A percentile compares a stretch with the other conserved stretches of the same genome.
phyloP scores from a whole-genome alignment of 1,139 yeast genomes.

The Kodamaea alishanica region DNA sequence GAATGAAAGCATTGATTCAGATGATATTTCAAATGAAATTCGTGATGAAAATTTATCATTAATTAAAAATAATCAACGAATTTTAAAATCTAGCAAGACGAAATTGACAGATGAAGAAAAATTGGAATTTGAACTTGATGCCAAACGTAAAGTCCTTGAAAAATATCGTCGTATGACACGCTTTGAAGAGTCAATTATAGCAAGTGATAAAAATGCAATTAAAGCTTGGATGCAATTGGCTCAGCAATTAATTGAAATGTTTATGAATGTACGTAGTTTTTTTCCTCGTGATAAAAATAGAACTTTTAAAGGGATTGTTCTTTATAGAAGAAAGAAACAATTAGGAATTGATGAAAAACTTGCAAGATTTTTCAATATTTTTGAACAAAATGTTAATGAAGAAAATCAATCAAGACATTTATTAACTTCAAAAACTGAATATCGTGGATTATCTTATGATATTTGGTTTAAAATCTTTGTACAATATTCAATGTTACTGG shows the following conservation, averaged over 20 bases:
- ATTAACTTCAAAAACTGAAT: slow-evolving; percentile 48
- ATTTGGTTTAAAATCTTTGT: slow-evolving; percentile 84
- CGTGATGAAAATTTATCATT: slow-evolving; percentile 17
- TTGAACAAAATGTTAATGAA: slow-evolving; percentile 56
- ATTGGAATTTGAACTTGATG: slow-evolving; percentile 53
- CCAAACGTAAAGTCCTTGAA: slow-evolving; percentile 59
- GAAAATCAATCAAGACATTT: slow-evolving; percentile 34
- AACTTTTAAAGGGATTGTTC: slow-evolving; percentile 63
- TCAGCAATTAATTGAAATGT: slow-evolving; percentile 76
- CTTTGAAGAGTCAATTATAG: slow-evolving; percentile 50
- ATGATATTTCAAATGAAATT: slow-evolving; percentile 8
- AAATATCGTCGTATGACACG: slow-evolving; percentile 61
- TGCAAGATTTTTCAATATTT: slow-evolving; percentile 61
- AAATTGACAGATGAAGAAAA: slow-evolving; percentile 56
- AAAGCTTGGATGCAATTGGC: slow-evolving; percentile 84
- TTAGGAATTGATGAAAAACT: slow-evolving; percentile 70
- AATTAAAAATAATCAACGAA: slow-evolving; percentile 23
- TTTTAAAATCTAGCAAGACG: slow-evolving; percentile 15
- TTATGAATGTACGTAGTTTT: slow-evolving; percentile 70
- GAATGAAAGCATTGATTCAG: slow-evolving; percentile 14
- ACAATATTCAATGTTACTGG: slow-evolving; percentile 66
- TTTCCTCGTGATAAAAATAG: slow-evolving; percentile 73
- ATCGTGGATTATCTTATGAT: slow-evolving; percentile 73
- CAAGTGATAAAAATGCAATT: slow-evolving; percentile 59
- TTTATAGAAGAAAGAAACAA: slow-evolving; percentile 56